Evolutionary conservation across 2,329 filamentous ascomycete genomes (phyloP).

Genomic region (Elsinoe fawcettii): DNA sequence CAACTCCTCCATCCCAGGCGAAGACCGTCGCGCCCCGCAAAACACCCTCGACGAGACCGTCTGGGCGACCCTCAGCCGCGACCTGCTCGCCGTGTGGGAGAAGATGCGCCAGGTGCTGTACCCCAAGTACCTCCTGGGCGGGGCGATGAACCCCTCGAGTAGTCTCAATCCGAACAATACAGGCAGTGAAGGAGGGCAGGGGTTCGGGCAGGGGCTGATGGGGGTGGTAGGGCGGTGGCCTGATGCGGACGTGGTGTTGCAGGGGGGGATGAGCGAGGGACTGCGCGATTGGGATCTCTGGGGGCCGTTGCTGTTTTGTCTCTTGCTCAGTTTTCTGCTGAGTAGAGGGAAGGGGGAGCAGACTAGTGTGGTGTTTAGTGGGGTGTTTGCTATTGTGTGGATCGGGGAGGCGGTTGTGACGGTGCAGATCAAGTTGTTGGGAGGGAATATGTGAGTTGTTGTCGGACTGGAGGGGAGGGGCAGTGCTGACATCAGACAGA

Average conservation of each 20-base stretch:
- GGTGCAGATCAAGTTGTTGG: constrained; percentile 92
- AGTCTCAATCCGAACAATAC: constrained; percentile 36
- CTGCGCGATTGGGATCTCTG: constrained; percentile 96
- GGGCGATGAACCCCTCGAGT: constrained; percentile 43
- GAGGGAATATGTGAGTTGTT: constrained; percentile 82
- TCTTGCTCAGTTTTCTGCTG: constrained; percentile 78
- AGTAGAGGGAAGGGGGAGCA: constrained; percentile 73
- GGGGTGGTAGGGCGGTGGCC: constrained; percentile 57
- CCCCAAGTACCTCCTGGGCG: constrained; percentile 81
- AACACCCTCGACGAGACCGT: constrained; percentile 97
- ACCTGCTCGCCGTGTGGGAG: constrained; percentile 88
- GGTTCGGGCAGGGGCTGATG: constrained; percentile 40
- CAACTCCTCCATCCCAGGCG: constrained; percentile 81
- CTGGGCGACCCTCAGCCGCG: constrained; percentile 92
- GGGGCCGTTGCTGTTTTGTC: constrained; percentile 91
- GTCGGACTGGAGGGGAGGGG: neutral
- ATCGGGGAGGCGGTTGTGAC: constrained; percentile 94
- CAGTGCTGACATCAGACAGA: constrained; percentile 43
- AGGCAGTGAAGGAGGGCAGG: constrained; percentile 44
- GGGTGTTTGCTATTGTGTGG: constrained; percentile 95
- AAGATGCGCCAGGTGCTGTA: constrained; percentile 98
- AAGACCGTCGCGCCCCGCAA: constrained; percentile 79
- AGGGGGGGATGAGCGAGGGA: constrained; percentile 75
- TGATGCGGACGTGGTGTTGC: constrained; percentile 57
- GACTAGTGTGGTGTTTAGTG: constrained; percentile 83